These are phyloP conservation scores for Olyra latifolia DNA, from an alignment of 176 grass and related monocot species.

Conservation along the genomic window DNA sequence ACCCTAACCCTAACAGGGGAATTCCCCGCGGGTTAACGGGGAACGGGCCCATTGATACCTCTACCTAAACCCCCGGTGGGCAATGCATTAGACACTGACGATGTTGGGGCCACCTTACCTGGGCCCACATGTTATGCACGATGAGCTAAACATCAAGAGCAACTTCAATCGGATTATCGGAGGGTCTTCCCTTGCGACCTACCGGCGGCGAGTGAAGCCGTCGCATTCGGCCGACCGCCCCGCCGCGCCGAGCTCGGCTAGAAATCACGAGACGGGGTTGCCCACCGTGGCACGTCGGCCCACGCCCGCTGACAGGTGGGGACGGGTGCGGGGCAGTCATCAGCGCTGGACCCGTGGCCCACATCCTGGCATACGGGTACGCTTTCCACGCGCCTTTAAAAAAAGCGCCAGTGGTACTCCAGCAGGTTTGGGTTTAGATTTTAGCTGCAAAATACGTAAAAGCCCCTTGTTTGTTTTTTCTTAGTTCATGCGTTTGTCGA, in stretches of 20 bases:
- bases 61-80: background rate
- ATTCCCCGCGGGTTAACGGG: too few species aligned
- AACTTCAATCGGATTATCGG: background rate
- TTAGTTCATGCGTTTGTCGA: background rate
- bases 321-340: background rate
- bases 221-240: slow-evolving; percentile 41
- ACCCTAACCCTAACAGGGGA: too few species aligned
- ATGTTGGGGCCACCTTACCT: fast-evolving
- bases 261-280: background rate
- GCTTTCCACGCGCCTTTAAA: background rate
- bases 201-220: background rate
- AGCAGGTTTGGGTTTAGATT: background rate
- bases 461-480: background rate
- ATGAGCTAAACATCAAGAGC: background rate
- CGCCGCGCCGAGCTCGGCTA: background rate
- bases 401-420: background rate
- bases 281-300: background rate
- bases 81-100: background rate
- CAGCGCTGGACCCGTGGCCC: background rate
- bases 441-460: background rate
- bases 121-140: background rate
- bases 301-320: slow-evolving; percentile 12
- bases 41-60: too few species aligned
- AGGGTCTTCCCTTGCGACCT: background rate
- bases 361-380: background rate